These are phyloP conservation scores for Mycena olivaceomarginata DNA, from an alignment of 768 basidiomycete species.

Conservation along the genomic window DNA sequence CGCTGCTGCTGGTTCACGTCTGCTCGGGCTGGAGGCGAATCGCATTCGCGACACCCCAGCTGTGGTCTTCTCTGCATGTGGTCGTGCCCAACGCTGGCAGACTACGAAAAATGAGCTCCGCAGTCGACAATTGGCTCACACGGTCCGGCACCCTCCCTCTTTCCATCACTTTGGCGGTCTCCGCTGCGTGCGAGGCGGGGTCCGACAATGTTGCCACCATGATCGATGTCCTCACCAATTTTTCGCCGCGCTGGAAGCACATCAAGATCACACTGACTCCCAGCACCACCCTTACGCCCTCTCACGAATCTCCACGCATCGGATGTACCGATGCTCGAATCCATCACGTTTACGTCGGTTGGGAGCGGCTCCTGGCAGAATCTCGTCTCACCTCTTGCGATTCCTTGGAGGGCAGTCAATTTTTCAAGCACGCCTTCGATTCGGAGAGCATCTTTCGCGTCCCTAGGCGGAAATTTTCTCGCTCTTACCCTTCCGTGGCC, in stretches of 20 bases:
- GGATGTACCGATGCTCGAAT: constrained; percentile 30
- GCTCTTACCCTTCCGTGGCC: constrained; percentile 26
- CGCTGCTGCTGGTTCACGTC: constrained; percentile 31
- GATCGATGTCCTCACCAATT: constrained; percentile 27
- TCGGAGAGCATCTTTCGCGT: constrained; percentile 12
- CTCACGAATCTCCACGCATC: constrained; percentile 24
- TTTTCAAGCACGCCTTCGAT: constrained; percentile 18
- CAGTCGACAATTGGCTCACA: constrained; percentile 18
- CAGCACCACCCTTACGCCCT: constrained; percentile 31
- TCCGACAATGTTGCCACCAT: constrained; percentile 29
- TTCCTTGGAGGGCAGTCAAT: constrained; percentile 16
- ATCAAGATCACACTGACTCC: constrained; percentile 26
- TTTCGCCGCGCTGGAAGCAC: constrained; percentile 21
- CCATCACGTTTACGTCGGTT: constrained; percentile 17
- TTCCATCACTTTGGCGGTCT: constrained; percentile 26
- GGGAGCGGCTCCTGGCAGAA: constrained; percentile 27
- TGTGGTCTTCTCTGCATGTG: constrained; percentile 35
- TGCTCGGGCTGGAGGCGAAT: constrained; percentile 31
- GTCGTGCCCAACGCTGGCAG: constrained; percentile 23
- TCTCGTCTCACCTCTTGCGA: constrained; percentile 3
- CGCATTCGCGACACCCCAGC: constrained; percentile 25
- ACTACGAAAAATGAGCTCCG: neutral
- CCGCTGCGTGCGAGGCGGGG: constrained; percentile 18
- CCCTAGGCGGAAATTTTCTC: constrained; percentile 28
- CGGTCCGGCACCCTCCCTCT: constrained; percentile 31